A percentile compares a stretch with the other conserved stretches of the same genome.
phyloP scores from a whole-genome alignment of 495 filamentous ascomycete species.

The Podospora australis region DNA sequence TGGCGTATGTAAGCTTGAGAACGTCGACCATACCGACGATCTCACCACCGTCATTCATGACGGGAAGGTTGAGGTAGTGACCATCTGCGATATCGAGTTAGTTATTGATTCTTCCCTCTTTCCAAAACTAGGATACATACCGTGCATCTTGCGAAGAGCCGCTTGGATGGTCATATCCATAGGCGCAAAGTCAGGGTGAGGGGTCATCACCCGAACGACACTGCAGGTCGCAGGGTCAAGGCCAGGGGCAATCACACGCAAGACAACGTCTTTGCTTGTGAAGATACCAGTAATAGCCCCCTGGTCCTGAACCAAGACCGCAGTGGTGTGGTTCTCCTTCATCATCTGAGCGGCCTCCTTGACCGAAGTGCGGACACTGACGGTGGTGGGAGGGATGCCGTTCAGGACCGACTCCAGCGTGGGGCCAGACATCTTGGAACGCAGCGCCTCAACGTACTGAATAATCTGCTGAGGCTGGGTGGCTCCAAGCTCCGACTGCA shows the following conservation, averaged over 20 bases:
- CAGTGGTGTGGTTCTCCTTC: constrained; percentile 98
- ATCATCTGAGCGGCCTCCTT: constrained; percentile 90
- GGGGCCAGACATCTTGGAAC: constrained; percentile 95
- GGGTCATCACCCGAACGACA: constrained; percentile 97
- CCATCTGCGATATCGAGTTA: constrained; percentile 57
- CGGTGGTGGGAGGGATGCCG: constrained; percentile 85
- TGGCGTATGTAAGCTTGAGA: constrained; percentile 94
- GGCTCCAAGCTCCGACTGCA: constrained; percentile 95
- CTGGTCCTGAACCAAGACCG: constrained; percentile 92
- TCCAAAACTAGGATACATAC: constrained; percentile 42
- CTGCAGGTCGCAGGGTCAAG: constrained; percentile 93
- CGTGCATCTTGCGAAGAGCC: constrained; percentile 97
- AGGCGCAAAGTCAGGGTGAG: constrained; percentile 96
- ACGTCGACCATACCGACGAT: constrained; percentile 99
- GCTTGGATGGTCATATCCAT: constrained; percentile 99
- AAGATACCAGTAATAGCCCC: constrained; percentile 98
- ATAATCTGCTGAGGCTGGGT: constrained; percentile 98
- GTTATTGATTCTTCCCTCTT: background rate
- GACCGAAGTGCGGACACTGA: constrained; percentile 90
- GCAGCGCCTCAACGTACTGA: constrained; percentile 93
- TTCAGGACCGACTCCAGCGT: constrained; percentile 92
- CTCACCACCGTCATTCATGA: constrained; percentile 95
- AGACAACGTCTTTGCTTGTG: constrained; percentile 97
- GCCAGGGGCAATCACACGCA: constrained; percentile 95
- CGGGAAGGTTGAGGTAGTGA: constrained; percentile 94